Base-by-base conservation (phyloP, 805 yeast species). In the Debaryomyces hansenii region DNA sequence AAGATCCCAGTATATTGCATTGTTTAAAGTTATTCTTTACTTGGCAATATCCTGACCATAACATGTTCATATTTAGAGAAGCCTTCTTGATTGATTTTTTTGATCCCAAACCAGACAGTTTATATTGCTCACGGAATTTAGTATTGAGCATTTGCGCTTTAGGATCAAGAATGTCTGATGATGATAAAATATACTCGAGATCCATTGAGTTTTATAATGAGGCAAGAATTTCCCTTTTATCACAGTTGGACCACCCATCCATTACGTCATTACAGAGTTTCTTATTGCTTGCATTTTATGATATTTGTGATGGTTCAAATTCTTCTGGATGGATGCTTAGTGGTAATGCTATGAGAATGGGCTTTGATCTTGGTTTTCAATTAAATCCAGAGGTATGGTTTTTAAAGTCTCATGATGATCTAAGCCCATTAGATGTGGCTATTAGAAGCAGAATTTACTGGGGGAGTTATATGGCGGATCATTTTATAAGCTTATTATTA, bases 381-480 rank as follows among this genome's bases (percentile, higher is more conserved):
- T 63, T 82, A 45, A 75, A 79, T 50, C 86, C 87, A 1, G 68
- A 77, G 49, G 79, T 75, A n/a, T 82, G 85, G 85, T 74, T 74
- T 51, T 57, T 73, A 42, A 72, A 71, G 49, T 65, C 67, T 14
- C 61, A 61, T 15, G 61, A 66, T n/a, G 64, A 65, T 33, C 59
- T 77, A 40, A 67, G 74, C n/a, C 70, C 74, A 28, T 70, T 81
- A 41, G 84, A 81, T 52, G 68, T 77, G 14, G 80, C 76, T 35
- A 80, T 83, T 45, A 69, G 85, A 47, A 74, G 82, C 41, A 66
- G 88, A 47, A 78, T 83, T 9, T 80, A 79, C 57, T 83, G 88
- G 88, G 87, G 87, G 3, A 75, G 83, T 41, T 83, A 77, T 58
- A 66, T 82, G 46, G 84, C 83, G 2, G 88, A 83, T 59, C 86